Evolutionary conservation across 2,329 filamentous ascomycete species (phyloP), one percentile per base, ranked within the genome.

Genomic region (Aspergillus arachidicola): DNA sequence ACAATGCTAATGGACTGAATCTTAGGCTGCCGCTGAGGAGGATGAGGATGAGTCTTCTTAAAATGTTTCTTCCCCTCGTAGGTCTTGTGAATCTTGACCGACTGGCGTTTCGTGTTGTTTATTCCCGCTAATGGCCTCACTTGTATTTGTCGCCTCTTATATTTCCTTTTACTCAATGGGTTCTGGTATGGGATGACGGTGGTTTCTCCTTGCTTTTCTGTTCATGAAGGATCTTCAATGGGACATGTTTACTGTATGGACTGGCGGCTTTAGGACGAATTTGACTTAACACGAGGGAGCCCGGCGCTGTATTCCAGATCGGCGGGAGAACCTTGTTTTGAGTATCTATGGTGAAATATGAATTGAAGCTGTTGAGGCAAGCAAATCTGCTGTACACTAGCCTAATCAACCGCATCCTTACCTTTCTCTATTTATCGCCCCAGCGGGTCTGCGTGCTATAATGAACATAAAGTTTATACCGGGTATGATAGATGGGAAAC

Each of bases 11-110:
- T 53, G 57, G 28, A 16, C 43, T 57, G 32, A 38, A 55, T 38
- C 19, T 19, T 26, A 89, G 85, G 85, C 86, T 75, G 84, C 82
- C 65, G 85, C 82, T 65, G 86, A 82, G 72, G 86, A 86, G 61
- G 83, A 87, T 64, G 87, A 89, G 59, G 79, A 28, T 7, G 26
- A 80, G 59, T 79, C 76, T 41, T 72, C 74, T 61, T 78, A 75
- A 74, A 61, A 59, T 55, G 62, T 64, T 64, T 53, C 64, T 66
- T 62, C 53, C 55, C 59, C 63, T 59, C 59, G 62, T 58, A 64
- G 62, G 68, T 70, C 65, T 68, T 59, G 68, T 70, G 66, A 68
- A 69, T 71, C 72, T 71, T 67, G 70, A 69, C 68, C 68, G 63
- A 62, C 70, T 64, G 75, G 75, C 73, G 74, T 78, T 78, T 65